Evolutionary conservation across 495 filamentous ascomycete genomes (phyloP), one percentile per base, ranked within the genome.

Genomic region (Penicillium odoratum): DNA sequence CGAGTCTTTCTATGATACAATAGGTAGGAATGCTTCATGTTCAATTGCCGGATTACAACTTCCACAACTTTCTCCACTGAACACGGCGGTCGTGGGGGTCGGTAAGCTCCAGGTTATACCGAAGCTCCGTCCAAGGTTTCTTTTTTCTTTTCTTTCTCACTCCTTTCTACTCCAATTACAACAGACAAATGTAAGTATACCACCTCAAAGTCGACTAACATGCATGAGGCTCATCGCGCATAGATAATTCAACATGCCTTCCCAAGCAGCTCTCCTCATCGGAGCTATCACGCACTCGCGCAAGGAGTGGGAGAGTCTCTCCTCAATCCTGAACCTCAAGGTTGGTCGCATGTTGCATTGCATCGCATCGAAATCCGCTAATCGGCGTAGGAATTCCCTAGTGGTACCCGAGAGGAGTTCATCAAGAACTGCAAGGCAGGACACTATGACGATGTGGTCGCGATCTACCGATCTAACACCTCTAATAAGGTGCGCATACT

Each of bases 401-500:
- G 66, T 4, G 83, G 80, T 7, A 79, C 72, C 13, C 71, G 83
- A 38, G 73, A 78, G 48, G 75, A 80, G 18, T 84, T 85, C 63
- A 65, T 85, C 48, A 60, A 71, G 44, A 78, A 80, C 57, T 83
- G 79, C 65, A 74, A 76, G 56, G 60, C 73, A 9, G 83, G 84
- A 18, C 69, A 77, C 55, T 85, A 83, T 57, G 78, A 85, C 45
- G 82, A 84, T 49, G 78, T 86, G 2, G 70, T 81, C 5, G 84
- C 71, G 2, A 77, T 87, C 48, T 85, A 85, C 55, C 72, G 85
- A 26, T 85, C 82, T 26, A 85, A 84, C 55, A 71, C 72, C 36
- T 86, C 83, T n/a, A 82, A 74, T 28, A 71, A 81, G 67, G 83
- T 85, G 62, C 43, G 69, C 7, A 48, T 33, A 50, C 7, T 15